Evolutionary conservation across 2,329 filamentous ascomycete genomes (phyloP), one percentile per base, ranked within the genome.

Genomic region (Penicillium paneum): DNA sequence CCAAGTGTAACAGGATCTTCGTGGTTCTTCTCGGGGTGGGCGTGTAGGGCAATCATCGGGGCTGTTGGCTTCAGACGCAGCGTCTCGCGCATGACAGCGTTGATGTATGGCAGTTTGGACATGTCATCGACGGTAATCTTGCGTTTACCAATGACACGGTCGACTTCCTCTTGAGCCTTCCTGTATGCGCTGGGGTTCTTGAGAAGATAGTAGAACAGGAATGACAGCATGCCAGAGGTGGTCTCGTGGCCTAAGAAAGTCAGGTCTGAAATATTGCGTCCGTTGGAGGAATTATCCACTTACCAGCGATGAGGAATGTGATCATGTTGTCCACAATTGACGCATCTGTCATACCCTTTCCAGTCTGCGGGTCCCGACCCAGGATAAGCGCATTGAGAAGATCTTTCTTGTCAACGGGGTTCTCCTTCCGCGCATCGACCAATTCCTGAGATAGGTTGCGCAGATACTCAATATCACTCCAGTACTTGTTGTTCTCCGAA

Each of bases 291-390:
- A 3, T 8, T 8, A 5, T 34, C 2, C 19, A 54, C 65, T 59
- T 67, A 71, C 78, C 85, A 34, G 85, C 85, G 62, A 87, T 85
- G 10, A 90, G 70, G 60, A 90, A 90, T 0, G 87, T 90, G 55
- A 88, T 85, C 73, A 91, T 83, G 59, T 91, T 89, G 66, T 87
- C 79, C 15, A 83, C 79, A 58, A 90, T 87, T 45, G 78, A 82
- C 5, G 81, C 76, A 55, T 89, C 84, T 1, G 76, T 80, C 60
- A 91, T 73, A n/a, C 79, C 80, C 61, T 85, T 76, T 12, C 87
- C 86, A 4, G 87, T 90, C 70, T 84, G 81, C 1, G 84, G 79
- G 65, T 91, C 88, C 11, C 78, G 79, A 0, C 85, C 86, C 7
- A 84, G 76, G 41, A 92, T 74, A 85, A 92, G 88, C 31, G 86